These are phyloP conservation scores for Pichia nanzhaoensis DNA, from an alignment of 805 yeast genomes.

Conservation along the genomic window DNA sequence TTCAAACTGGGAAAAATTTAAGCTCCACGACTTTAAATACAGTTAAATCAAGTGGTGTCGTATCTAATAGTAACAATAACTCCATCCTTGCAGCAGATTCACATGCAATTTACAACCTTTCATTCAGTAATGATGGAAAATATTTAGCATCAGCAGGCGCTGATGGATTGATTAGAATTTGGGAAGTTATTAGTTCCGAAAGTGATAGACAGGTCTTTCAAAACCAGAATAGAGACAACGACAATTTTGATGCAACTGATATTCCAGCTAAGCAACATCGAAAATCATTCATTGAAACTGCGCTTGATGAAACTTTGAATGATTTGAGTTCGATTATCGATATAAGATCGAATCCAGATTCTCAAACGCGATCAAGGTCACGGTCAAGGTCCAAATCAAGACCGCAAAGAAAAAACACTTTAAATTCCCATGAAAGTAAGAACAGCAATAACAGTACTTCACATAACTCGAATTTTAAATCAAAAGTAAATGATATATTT, in stretches of 20 bases:
- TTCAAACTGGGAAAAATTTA: not conserved
- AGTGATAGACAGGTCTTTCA: conserved; percentile 40
- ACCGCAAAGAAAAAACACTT: conserved; percentile 6
- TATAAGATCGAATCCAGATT: not conserved
- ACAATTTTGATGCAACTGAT: not conserved
- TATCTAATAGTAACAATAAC: not conserved
- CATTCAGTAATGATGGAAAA: conserved; percentile 74
- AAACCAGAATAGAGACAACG: not conserved
- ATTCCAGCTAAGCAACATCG: not conserved
- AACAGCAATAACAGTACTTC: not conserved
- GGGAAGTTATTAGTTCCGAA: conserved; percentile 76
- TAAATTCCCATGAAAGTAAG: conserved; percentile 2
- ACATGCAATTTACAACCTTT: conserved; percentile 61
- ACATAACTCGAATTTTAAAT: not conserved
- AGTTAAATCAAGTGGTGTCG: not conserved
- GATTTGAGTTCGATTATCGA: conserved; percentile 15
- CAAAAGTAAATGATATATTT: conserved; percentile 29
- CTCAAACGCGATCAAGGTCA: not conserved
- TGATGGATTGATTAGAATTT: conserved; percentile 58
- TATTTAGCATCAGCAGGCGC: conserved; percentile 81
- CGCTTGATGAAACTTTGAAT: conserved; percentile 11
- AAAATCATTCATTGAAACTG: conserved; percentile 9
- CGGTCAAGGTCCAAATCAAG: too few species aligned
- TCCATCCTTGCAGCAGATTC: not conserved
- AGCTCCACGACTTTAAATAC: not conserved